These are phyloP conservation scores for Suillus occidentalis DNA, from an alignment of 768 basidiomycete genomes.

Conservation along the genomic window DNA sequence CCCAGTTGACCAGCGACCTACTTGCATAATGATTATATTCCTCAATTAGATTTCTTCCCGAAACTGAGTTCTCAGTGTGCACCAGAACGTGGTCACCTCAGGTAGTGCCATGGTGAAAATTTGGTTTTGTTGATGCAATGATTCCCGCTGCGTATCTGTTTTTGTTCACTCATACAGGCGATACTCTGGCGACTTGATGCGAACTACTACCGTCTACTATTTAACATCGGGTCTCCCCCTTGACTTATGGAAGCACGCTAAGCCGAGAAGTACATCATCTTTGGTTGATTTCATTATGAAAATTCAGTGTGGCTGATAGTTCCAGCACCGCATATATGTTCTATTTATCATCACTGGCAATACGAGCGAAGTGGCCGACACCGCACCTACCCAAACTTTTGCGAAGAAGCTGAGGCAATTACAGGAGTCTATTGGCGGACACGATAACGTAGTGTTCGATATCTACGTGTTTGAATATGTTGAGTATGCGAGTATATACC, in stretches of 20 bases:
- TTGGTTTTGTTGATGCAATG: not conserved
- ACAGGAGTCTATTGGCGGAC: not conserved
- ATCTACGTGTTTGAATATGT: constrained; percentile 5
- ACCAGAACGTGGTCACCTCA: not conserved
- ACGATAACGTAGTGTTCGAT: not conserved
- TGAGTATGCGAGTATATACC: constrained; percentile 10
- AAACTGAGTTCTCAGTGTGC: not conserved
- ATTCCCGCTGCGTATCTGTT: not conserved
- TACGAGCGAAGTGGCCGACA: not conserved
- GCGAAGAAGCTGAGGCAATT: not conserved
- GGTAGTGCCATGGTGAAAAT: not conserved
- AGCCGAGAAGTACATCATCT: not conserved
- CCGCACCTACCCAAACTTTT: not conserved
- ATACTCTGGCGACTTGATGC: not conserved
- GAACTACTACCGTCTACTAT: not conserved
- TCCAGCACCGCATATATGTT: not conserved
- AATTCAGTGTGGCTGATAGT: not conserved
- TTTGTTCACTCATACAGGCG: not conserved
- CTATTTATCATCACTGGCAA: not conserved
- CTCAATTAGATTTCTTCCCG: constrained; percentile 16
- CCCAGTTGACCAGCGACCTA: not conserved
- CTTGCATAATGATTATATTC: constrained; percentile 7
- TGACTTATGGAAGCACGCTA: not conserved
- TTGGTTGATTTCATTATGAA: not conserved
- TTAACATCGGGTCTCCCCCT: constrained; percentile 11